A percentile compares a stretch with the other conserved stretches of the same genome.
Evolutionary conservation across 805 yeast species (phyloP).

Genomic region (Metschnikowia picachoensis): DNA sequence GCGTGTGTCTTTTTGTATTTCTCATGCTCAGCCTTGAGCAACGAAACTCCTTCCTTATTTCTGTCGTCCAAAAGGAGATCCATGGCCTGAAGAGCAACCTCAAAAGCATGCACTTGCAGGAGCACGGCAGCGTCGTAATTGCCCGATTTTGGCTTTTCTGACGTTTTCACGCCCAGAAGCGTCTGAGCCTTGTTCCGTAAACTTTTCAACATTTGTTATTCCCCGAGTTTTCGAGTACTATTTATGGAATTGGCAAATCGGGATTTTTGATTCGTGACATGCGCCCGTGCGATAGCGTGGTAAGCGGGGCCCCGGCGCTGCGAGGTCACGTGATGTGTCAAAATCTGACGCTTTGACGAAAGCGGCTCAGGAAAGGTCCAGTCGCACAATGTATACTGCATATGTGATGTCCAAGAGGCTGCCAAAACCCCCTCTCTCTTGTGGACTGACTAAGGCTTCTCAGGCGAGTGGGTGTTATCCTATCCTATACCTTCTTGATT

Average conservation of each 20-base stretch:
- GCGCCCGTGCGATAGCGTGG: not conserved
- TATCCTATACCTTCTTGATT: too few species aligned
- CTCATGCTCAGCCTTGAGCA: conserved; percentile 46
- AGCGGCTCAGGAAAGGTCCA: too few species aligned
- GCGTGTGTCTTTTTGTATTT: conserved; percentile 22
- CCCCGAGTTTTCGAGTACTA: not conserved
- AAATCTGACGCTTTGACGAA: not conserved
- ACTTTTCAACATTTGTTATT: conserved; percentile 31
- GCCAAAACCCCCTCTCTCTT: too few species aligned
- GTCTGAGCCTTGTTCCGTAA: conserved; percentile 38
- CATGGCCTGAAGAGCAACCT: conserved; percentile 82
- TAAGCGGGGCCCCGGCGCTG: not conserved
- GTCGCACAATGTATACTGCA: too few species aligned
- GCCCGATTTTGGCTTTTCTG: not conserved
- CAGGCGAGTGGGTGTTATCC: too few species aligned
- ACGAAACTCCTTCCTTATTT: conserved; percentile 58
- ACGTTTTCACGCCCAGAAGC: conserved; percentile 15
- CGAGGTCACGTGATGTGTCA: not conserved
- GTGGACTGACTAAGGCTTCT: too few species aligned
- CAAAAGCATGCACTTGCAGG: conserved; percentile 55
- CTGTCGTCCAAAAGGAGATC: conserved; percentile 85
- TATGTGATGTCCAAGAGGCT: too few species aligned
- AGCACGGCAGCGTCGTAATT: conserved; percentile 32
- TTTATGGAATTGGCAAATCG: not conserved
- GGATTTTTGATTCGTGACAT: not conserved